These are phyloP conservation scores for Aspergillus novoparasiticus DNA, from an alignment of 2,329 filamentous ascomycete genomes.

Conservation along the genomic window DNA sequence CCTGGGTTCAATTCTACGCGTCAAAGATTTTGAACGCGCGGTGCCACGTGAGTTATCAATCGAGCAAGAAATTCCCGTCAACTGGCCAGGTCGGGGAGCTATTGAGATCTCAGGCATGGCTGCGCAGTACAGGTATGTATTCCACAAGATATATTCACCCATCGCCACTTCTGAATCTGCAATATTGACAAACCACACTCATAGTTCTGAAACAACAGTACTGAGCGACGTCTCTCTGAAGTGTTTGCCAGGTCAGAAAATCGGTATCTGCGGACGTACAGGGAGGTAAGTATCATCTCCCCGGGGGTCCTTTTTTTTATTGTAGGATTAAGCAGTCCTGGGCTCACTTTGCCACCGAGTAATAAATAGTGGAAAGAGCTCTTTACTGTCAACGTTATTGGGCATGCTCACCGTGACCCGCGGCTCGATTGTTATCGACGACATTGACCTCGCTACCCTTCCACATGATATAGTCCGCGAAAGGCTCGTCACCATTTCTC, in stretches of 20 bases:
- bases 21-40: too few species aligned
- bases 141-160: not conserved
- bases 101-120: not conserved
- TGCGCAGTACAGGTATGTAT: conserved; percentile 6
- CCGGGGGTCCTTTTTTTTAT: too few species aligned
- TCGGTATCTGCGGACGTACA: conserved; percentile 7
- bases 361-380: too few species aligned
- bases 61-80: not conserved
- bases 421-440: too few species aligned
- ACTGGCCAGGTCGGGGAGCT: not conserved
- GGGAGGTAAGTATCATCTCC: conserved; percentile 1
- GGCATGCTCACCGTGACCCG: too few species aligned
- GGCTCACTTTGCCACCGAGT: too few species aligned
- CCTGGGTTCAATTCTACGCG: too few species aligned
- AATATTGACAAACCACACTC: not conserved
- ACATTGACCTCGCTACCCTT: not conserved
- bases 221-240: too few species aligned
- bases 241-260: not conserved
- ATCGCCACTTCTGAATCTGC: not conserved
- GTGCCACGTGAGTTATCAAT: not conserved
- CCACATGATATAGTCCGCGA: not conserved
- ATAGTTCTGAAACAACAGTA: too few species aligned
- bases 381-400: too few species aligned
- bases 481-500: not conserved
- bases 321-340: too few species aligned